Percentiles rank a stretch among this genome's conserved stretches.
Evolutionary conservation across 495 filamentous ascomycete genomes (phyloP).

Genomic region (Trichoderma erinaceum): DNA sequence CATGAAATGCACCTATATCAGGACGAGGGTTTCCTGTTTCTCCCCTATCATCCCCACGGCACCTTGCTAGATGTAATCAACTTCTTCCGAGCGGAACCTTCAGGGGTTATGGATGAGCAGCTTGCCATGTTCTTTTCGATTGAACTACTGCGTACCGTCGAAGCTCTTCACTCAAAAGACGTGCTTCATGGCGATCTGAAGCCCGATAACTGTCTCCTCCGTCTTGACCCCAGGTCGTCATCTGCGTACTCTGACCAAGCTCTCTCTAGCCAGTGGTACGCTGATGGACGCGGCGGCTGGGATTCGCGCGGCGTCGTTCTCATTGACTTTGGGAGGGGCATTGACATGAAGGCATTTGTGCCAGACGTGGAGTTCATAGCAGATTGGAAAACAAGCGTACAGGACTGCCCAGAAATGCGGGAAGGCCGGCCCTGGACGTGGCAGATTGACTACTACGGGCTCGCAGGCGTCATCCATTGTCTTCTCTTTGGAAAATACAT

Average conservation of each 20-base stretch:
- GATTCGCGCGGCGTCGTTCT: slow-evolving; percentile 68
- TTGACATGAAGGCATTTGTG: slow-evolving; percentile 83
- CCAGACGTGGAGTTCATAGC: slow-evolving; percentile 81
- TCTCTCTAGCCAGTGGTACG: slow-evolving; percentile 53
- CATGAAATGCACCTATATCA: slow-evolving; percentile 84
- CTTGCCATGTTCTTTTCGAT: slow-evolving; percentile 92
- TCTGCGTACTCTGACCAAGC: slow-evolving; percentile 38
- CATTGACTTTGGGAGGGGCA: slow-evolving; percentile 91
- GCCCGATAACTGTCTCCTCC: slow-evolving; percentile 87
- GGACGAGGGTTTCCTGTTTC: slow-evolving; percentile 76
- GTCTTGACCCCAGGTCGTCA: slow-evolving; percentile 52
- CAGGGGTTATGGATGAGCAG: slow-evolving; percentile 73
- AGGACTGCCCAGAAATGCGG: slow-evolving; percentile 91
- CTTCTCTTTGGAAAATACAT: slow-evolving; percentile 93
- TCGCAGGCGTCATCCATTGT: slow-evolving; percentile 78
- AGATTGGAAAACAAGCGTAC: slow-evolving; percentile 78
- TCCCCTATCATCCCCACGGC: slow-evolving; percentile 83
- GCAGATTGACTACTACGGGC: slow-evolving; percentile 90
- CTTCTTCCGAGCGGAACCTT: slow-evolving; percentile 62
- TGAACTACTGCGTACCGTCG: slow-evolving; percentile 84
- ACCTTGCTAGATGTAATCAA: slow-evolving; percentile 93
- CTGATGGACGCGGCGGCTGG: slow-evolving; percentile 74
- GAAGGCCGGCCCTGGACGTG: slow-evolving; percentile 91
- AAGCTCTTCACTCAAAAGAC: slow-evolving; percentile 71
- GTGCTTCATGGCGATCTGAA: slow-evolving; percentile 94